phyloP scores from a whole-genome alignment of 208 protist species.

The Leishmania guyanensis region DNA sequence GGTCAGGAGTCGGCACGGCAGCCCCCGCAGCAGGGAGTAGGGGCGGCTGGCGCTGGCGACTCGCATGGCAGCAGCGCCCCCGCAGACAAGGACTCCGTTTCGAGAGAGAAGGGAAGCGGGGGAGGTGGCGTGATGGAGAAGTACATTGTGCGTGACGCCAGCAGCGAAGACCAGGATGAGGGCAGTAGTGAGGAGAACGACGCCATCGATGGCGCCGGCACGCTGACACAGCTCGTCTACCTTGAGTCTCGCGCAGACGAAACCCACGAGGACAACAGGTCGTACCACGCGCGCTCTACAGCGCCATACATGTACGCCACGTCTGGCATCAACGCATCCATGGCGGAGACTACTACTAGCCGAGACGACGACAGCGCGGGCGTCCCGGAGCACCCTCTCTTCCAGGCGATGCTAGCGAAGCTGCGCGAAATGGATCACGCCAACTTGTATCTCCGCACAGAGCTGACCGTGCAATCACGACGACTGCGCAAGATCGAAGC shows the following conservation, averaged over 20 bases:
- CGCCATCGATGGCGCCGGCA: not conserved
- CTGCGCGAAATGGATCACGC: conserved; percentile 79
- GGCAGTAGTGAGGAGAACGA: conserved; percentile 4
- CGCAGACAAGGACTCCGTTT: not conserved
- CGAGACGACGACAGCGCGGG: not conserved
- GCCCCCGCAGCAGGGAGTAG: not conserved
- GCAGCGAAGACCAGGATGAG: conserved; percentile 10
- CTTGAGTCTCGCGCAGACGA: conserved; percentile 10
- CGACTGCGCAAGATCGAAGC: conserved; percentile 67
- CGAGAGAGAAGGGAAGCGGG: not conserved
- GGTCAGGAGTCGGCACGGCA: not conserved
- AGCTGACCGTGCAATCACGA: conserved; percentile 73
- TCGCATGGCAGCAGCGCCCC: not conserved
- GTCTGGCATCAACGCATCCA: not conserved
- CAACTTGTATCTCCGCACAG: conserved; percentile 68
- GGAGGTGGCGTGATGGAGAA: conserved; percentile 9
- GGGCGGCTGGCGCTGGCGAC: not conserved
- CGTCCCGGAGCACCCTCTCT: conserved; percentile 29
- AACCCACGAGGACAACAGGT: not conserved
- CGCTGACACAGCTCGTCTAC: conserved; percentile 9
- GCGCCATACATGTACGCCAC: not conserved
- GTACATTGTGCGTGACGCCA: conserved; percentile 19
- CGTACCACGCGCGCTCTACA: not conserved
- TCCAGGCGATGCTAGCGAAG: conserved; percentile 76
- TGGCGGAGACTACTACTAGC: not conserved